These are phyloP conservation scores for Phytophthora nicotianae DNA, from an alignment of 352 stramenopile species.

Conservation along the genomic window DNA sequence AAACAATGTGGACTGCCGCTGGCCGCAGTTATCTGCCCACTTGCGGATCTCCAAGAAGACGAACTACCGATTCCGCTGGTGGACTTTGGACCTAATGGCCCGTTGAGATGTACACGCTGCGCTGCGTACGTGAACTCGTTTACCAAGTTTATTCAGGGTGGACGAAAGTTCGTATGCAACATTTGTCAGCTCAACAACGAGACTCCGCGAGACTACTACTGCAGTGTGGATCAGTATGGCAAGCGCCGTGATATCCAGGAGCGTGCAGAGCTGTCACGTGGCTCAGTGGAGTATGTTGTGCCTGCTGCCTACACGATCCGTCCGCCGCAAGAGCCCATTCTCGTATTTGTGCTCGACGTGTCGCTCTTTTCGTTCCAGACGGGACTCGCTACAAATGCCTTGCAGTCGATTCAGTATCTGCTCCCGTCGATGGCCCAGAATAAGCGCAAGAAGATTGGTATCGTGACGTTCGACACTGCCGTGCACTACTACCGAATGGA, in stretches of 20 bases:
- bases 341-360: conserved; percentile 89
- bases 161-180: conserved; percentile 90
- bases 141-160: conserved; percentile 86
- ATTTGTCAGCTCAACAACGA: conserved; percentile 88
- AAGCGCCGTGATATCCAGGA: conserved; percentile 82
- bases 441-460: conserved; percentile 88
- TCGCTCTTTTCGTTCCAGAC: conserved; percentile 87
- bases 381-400: conserved; percentile 55
- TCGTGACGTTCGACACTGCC: conserved; percentile 84
- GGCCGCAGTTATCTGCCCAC: conserved; percentile 81
- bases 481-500: conserved; percentile 91
- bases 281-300: conserved; percentile 89
- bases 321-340: conserved; percentile 82
- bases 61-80: conserved; percentile 86
- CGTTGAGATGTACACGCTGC: conserved; percentile 86
- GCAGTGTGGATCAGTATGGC: conserved; percentile 86
- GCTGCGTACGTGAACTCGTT: conserved; percentile 89
- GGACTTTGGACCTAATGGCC: conserved; percentile 83
- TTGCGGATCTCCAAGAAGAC: conserved; percentile 81
- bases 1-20: conserved; percentile 83
- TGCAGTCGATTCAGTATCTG: conserved; percentile 83
- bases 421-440: conserved; percentile 77
- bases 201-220: conserved; percentile 87
- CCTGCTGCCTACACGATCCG: conserved; percentile 83
- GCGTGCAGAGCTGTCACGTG: conserved; percentile 77